These are phyloP conservation scores for Hyphodiscus sp. DNA, from an alignment of 2,329 filamentous ascomycete species.

Conservation along the genomic window DNA sequence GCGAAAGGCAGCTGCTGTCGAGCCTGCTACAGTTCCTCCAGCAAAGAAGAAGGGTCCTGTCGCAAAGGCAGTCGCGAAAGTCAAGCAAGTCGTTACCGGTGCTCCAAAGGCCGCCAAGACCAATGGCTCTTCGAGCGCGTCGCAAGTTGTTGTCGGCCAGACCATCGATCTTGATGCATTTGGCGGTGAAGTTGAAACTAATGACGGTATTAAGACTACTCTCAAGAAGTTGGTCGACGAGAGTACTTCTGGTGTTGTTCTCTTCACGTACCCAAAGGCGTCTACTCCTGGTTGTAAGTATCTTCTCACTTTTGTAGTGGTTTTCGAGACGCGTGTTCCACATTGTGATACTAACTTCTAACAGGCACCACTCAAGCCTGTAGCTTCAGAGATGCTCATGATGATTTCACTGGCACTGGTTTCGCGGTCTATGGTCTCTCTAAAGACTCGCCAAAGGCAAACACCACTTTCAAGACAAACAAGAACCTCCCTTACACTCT, in stretches of 20 bases:
- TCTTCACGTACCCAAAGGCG: constrained; percentile 95
- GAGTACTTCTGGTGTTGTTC: constrained; percentile 78
- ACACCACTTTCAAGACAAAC: constrained; percentile 88
- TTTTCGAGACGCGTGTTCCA: not conserved
- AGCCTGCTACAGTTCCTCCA: constrained; percentile 40
- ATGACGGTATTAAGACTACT: constrained; percentile 75
- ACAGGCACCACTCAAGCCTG: constrained; percentile 92
- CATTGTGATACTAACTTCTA: constrained; percentile 3
- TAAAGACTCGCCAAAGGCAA: constrained; percentile 80
- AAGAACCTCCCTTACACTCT: constrained; percentile 84
- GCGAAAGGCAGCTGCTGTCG: constrained; percentile 48
- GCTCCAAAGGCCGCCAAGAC: constrained; percentile 24
- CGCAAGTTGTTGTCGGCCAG: constrained; percentile 45
- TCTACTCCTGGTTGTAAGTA: constrained; percentile 88
- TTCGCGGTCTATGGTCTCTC: constrained; percentile 87
- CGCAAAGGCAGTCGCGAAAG: constrained; percentile 35
- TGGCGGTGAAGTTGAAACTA: constrained; percentile 71
- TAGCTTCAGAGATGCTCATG: constrained; percentile 83
- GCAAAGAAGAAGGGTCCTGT: constrained; percentile 40
- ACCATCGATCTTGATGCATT: constrained; percentile 52
- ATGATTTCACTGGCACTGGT: constrained; percentile 67
- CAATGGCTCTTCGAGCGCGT: constrained; percentile 19
- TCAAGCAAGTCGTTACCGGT: constrained; percentile 29
- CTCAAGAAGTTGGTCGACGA: constrained; percentile 74
- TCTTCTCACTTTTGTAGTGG: not conserved